These are phyloP conservation scores for Globisporangium iwayamae DNA, from an alignment of 352 stramenopile species.

Conservation along the genomic window DNA sequence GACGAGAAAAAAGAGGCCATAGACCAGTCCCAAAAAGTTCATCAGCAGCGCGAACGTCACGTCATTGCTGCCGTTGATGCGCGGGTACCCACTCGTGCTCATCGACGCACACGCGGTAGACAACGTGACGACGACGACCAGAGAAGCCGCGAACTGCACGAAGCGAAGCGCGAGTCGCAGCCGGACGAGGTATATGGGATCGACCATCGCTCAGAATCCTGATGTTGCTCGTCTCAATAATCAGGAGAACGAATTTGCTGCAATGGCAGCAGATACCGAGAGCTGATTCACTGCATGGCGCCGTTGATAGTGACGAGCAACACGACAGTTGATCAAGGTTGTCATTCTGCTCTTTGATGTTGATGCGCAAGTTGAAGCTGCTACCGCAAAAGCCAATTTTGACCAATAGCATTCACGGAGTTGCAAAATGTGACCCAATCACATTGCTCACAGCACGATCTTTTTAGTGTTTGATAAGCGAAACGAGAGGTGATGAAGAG, in stretches of 20 bases:
- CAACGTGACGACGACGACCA: constrained; percentile 12
- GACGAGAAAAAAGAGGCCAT: constrained; percentile 18
- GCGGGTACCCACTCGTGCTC: not conserved
- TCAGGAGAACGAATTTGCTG: not conserved
- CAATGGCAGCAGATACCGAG: not conserved
- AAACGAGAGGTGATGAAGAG: not conserved
- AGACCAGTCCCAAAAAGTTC: constrained; percentile 18
- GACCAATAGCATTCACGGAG: not conserved
- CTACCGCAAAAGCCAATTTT: not conserved
- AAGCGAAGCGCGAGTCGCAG: constrained; percentile 15
- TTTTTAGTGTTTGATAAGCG: not conserved
- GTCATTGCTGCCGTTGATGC: constrained; percentile 7
- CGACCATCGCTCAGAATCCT: not conserved
- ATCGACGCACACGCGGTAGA: constrained; percentile 7
- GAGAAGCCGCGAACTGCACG: constrained; percentile 15
- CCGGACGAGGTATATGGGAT: constrained; percentile 21
- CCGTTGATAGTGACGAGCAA: not conserved
- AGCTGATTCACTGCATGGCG: not conserved
- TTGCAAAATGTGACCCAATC: not conserved
- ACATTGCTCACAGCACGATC: not conserved
- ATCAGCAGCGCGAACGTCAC: constrained; percentile 15
- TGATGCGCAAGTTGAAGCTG: not conserved
- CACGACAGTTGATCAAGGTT: not conserved
- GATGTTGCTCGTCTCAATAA: not conserved
- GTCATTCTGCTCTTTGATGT: not conserved